Evolutionary conservation across 371 early-diverging fungal species (phyloP).

Genomic region (Gilbertella persicaria): DNA sequence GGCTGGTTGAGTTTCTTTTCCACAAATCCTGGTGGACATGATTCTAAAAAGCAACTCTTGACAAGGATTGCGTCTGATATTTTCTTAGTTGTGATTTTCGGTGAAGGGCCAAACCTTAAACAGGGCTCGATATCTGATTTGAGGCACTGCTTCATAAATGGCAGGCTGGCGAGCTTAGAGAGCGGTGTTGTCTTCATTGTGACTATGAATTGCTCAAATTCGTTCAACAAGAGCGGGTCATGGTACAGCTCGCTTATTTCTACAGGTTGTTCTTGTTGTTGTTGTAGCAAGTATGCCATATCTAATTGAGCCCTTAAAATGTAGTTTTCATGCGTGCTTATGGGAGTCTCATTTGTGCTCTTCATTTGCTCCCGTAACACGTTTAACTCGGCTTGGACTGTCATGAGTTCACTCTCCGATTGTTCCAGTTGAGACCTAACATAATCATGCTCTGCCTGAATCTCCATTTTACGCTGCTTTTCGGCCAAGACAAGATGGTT

Average conservation of each 20-base stretch:
- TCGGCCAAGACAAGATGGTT: constrained; percentile 83
- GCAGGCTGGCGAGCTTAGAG: constrained; percentile 11
- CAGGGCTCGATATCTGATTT: constrained; percentile 73
- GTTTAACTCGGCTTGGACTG: constrained; percentile 20
- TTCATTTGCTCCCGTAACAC: constrained; percentile 27
- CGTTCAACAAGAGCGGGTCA: constrained; percentile 12
- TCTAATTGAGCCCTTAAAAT: constrained; percentile 19
- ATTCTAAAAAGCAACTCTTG: constrained; percentile 54
- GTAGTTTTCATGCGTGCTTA: constrained; percentile 23
- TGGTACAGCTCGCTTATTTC: constrained; percentile 6
- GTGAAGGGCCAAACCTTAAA: constrained; percentile 69
- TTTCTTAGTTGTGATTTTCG: constrained; percentile 63
- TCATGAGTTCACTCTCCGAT: constrained; percentile 17
- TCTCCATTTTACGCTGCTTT: constrained; percentile 53
- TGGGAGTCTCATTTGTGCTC: not conserved
- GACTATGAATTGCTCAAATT: constrained; percentile 19
- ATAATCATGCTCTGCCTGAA: constrained; percentile 59
- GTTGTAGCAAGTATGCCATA: constrained; percentile 5
- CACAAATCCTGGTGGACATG: constrained; percentile 17
- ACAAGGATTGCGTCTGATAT: constrained; percentile 69
- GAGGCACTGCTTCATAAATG: constrained; percentile 38
- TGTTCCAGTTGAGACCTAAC: constrained; percentile 58
- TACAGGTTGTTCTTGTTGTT: constrained; percentile 6
- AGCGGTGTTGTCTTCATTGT: constrained; percentile 4
- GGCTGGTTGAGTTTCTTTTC: not conserved